Evolutionary conservation across 257 asterid genomes (phyloP), one percentile per base, ranked within the genome.

Genomic region (Cruciata laevipes): DNA sequence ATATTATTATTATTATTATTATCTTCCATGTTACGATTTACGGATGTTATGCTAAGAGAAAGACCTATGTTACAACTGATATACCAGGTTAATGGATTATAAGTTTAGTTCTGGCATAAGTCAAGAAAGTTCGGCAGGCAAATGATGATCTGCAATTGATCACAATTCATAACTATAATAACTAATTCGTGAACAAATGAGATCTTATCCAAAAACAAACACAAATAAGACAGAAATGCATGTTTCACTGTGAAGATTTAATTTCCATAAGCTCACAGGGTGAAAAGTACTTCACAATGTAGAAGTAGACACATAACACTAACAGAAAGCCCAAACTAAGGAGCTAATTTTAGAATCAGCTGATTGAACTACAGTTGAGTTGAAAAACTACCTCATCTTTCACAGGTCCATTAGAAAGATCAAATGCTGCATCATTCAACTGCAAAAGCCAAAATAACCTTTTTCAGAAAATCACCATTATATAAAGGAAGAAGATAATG

Each of bases 391-490:
- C 99, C 99, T 93, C 95, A 58, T 77, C 91, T 82, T 79, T 85
- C 71, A 93, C 90, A 13, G 76, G 70, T 57, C 99, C 99, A 32
- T 84, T 93, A 56, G 99, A 93, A 78, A 93, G 97, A 84, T 93
- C 99, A 81, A 93, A 93, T 62, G 97, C 96, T 21, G 99, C 99
- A 85, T 93, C 99, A 27, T 90, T 93, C 84, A 93, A 82, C 97
- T 90, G 77, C 87, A 79, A 59, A n/a, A 53, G 20, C 20, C 20
- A 24, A 61, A 23, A 63, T 5, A 6, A 27, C 8, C 25, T 21
- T 61, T 62, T 16, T 25, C 21, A 27, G 3, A 42, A 31, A 38
- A 24, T 6, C 13, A 68, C 20, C 17, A 60, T 6, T 60, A 25
- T 32, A 59, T n/a, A n/a, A n/a, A n/a, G n/a, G n/a, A n/a, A n/a